These are phyloP conservation scores for Diaporthe aspalathi DNA, from an alignment of 2,329 filamentous ascomycete genomes.

Conservation along the genomic window DNA sequence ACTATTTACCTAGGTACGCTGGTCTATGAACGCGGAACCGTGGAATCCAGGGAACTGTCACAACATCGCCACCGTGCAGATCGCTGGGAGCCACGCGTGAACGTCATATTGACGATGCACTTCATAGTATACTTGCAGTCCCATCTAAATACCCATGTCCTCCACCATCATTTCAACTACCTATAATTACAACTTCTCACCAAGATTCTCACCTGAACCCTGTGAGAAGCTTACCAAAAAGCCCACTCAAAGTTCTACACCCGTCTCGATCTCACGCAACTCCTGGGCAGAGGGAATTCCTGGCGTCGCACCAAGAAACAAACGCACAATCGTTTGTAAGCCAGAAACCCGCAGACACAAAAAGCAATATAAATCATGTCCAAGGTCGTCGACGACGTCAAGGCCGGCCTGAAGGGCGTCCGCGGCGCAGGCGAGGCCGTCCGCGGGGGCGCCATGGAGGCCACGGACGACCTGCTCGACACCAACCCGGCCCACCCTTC, in stretches of 20 bases:
- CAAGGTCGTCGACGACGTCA: constrained; percentile 48
- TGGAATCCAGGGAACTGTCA: background rate
- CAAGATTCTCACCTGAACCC: background rate
- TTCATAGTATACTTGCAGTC: background rate
- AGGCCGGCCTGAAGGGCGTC: constrained; percentile 48
- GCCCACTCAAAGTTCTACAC: no score
- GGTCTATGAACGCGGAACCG: background rate
- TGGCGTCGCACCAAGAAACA: background rate
- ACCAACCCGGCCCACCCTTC: constrained; percentile 43
- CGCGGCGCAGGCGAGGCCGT: constrained; percentile 48
- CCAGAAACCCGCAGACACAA: no score
- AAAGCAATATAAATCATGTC: constrained; percentile 42
- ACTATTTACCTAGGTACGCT: no score
- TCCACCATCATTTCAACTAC: background rate
- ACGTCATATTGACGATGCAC: constrained; percentile 33
- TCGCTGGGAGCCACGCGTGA: background rate
- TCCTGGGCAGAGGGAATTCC: background rate
- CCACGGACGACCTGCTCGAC: constrained; percentile 47
- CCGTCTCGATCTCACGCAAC: background rate
- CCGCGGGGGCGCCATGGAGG: constrained; percentile 46
- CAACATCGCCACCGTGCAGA: constrained; percentile 22
- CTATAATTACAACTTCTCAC: background rate
- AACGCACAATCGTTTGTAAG: background rate
- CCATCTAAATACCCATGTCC: background rate
- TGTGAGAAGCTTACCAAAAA: background rate